Conservation (phyloP, 768 basidiomycete genomes). For the Mycena chlorophos region DNA sequence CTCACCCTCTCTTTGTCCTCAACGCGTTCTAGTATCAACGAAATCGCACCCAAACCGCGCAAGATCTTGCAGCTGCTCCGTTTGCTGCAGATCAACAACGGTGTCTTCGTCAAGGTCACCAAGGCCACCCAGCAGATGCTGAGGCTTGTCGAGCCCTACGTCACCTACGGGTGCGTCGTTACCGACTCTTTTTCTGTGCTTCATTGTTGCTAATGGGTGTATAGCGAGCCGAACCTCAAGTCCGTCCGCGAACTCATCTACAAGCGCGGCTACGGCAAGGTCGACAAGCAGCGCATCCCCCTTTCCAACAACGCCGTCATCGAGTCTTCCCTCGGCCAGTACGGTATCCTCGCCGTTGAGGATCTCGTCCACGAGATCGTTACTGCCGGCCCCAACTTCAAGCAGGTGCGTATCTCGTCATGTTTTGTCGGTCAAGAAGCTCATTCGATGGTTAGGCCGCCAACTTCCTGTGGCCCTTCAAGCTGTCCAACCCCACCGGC, state of each 20-base stretch:
- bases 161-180: conserved; percentile 84
- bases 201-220: background rate
- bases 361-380: conserved; percentile 97
- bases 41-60: conserved; percentile 98
- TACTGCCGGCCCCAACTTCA: conserved; percentile 97
- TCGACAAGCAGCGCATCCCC: conserved; percentile 96
- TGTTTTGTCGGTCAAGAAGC: too few species aligned
- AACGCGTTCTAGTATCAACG: conserved; percentile 81
- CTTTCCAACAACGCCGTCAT: conserved; percentile 92
- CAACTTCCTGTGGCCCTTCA: conserved; percentile 99
- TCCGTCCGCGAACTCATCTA: conserved; percentile 96
- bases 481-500: conserved; percentile 97
- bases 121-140: conserved; percentile 98
- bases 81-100: conserved; percentile 99
- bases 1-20: conserved; percentile 9
- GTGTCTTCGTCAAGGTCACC: conserved; percentile 96
- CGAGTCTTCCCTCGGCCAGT: conserved; percentile 86
- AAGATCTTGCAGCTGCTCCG: conserved; percentile 99
- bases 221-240: conserved; percentile 93
- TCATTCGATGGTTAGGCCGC: conserved; percentile 61
- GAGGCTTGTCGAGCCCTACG: conserved; percentile 93
- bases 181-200: background rate
- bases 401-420: conserved; percentile 71
- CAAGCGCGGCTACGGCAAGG: conserved; percentile 99
- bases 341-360: conserved; percentile 94